Base-by-base conservation (phyloP, 116 monocot genomes). In the Phalaenopsis hybrid region DNA sequence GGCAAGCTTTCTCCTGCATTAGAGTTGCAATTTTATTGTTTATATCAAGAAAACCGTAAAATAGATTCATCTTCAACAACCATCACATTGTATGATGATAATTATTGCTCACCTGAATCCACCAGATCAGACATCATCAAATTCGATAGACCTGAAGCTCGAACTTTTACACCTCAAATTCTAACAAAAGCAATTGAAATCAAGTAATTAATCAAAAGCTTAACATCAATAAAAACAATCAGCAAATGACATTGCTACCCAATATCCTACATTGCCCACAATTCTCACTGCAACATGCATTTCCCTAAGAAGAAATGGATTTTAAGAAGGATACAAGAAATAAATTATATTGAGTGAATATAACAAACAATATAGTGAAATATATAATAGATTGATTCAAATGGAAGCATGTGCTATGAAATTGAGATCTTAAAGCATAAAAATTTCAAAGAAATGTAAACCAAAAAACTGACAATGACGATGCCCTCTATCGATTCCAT, bases 101-200 rank as follows among this genome's bases (percentile, higher is more conserved):
- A 57, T 48, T 5, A 4, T 41, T 74, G 57, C 33, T 44, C 15
- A 84, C 88, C 88, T 74, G 88, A 83, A 78, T 85, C 78, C 48
- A 83, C 85, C 49, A 67, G 7, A 52, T 85, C 85, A 4, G 81
- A 85, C 85, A 88, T 81, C 16, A 15, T 61, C 41, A 75, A 20
- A 44, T 20, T 46, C 20, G n/a, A 45, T 45, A 23, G 21, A 75
- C 9, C 20, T 45, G 45, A 75, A 46, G 75, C 45, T n/a, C 18
- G 21, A 75, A 75, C 45, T 75, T 75, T 75, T 41, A 28, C 8
- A 44, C 46, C 21, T 15, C 72, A 65, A 72, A 72, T 72, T 72
- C 72, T 72, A 72, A 72, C 41, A 17, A 72, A 33, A 72, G 16
- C 37, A 65, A 21, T 7, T 65, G 65, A 65, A 65, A 65, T 21